Conservation (phyloP, 768 basidiomycete species). For the Rhizopogon salebrosus region DNA sequence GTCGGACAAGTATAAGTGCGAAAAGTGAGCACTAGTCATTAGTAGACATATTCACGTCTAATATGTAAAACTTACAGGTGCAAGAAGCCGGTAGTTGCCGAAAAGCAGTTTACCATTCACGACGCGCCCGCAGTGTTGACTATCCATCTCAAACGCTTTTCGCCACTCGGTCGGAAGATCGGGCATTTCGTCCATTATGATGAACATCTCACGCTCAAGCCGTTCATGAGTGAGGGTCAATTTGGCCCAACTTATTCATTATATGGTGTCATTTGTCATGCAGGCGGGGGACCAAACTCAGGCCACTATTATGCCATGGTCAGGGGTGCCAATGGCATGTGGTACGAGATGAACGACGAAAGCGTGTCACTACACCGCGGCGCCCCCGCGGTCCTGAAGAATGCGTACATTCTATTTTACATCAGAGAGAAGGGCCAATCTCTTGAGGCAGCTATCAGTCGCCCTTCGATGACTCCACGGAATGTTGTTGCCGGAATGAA, state of each 20-base stretch:
- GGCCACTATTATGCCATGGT: constrained; percentile 94
- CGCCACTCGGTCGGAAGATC: constrained; percentile 85
- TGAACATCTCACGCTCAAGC: constrained; percentile 63
- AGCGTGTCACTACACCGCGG: constrained; percentile 41
- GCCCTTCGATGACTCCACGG: constrained; percentile 26
- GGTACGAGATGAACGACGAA: constrained; percentile 97
- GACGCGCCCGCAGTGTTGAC: constrained; percentile 86
- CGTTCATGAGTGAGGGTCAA: constrained; percentile 80
- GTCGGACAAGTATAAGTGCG: constrained; percentile 96
- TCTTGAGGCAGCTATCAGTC: constrained; percentile 53
- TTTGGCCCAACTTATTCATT: constrained; percentile 77
- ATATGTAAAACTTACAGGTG: constrained; percentile 49
- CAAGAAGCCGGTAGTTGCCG: constrained; percentile 84
- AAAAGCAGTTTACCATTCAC: constrained; percentile 86
- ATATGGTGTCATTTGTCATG: constrained; percentile 91
- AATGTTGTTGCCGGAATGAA: constrained; percentile 44
- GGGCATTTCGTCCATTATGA: constrained; percentile 74
- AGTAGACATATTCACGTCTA: constrained; percentile 4
- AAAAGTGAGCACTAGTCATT: constrained; percentile 65
- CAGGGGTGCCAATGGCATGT: constrained; percentile 60
- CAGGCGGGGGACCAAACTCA: constrained; percentile 87
- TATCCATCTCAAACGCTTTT: constrained; percentile 93
- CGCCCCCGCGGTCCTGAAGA: constrained; percentile 59
- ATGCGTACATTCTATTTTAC: constrained; percentile 94
- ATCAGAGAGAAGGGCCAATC: constrained; percentile 74